These are phyloP conservation scores for Arachis monticola DNA, from an alignment of 331 rosid species.

Conservation along the genomic window DNA sequence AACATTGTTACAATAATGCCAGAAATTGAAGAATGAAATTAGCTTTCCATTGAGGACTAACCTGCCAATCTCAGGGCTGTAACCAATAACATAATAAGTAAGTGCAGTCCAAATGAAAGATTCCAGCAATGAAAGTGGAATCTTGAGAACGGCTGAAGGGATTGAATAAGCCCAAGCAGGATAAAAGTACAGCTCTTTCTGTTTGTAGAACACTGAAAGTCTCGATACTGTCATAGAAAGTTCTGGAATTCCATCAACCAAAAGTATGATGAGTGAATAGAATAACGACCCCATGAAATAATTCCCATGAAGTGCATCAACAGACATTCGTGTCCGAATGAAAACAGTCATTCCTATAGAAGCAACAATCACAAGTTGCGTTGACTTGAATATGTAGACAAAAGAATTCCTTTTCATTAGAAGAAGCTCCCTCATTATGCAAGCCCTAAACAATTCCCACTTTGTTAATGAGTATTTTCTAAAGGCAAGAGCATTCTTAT, in stretches of 20 bases:
- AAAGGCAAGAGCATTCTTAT: no score
- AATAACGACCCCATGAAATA: no score
- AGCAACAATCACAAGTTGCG: no score
- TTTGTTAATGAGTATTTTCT: no score
- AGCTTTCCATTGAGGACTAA: conserved; percentile 23
- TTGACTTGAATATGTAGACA: no score
- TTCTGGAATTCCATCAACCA: conserved; percentile 63
- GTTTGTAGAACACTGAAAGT: conserved; percentile 63
- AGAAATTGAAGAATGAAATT: conserved; percentile 11
- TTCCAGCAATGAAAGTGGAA: conserved; percentile 61
- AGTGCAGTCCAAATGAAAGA: conserved; percentile 67
- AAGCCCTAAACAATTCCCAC: no score
- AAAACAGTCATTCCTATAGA: no score
- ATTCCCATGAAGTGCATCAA: no score
- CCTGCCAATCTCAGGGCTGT: conserved; percentile 67
- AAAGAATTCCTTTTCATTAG: no score
- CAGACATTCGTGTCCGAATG: no score
- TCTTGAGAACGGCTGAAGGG: conserved; percentile 57
- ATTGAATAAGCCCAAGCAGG: conserved; percentile 80
- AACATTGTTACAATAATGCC: conserved; percentile 7
- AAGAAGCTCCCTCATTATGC: no score
- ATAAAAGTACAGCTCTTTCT: conserved; percentile 54
- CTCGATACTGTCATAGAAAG: conserved; percentile 61
- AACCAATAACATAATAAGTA: conserved; percentile 71
- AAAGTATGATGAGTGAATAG: conserved; percentile 32